A percentile compares a stretch with the other conserved stretches of the same genome.
Conservation (phyloP, 2,329 filamentous ascomycete species). For the Alternaria gaisen region DNA sequence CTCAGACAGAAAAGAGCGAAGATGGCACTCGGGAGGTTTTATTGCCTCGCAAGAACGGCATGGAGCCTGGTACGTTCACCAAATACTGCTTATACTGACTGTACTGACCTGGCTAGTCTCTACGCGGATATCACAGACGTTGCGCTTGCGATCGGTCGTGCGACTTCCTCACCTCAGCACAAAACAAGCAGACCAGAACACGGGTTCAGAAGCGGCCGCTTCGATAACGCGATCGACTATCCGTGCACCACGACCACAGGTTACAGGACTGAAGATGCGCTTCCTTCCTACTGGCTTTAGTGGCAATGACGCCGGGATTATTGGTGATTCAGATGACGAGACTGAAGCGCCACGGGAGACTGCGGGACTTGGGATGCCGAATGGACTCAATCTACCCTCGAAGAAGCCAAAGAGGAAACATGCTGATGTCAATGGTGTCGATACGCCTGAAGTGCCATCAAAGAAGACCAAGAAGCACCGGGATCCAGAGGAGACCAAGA, state of each 20-base stretch:
- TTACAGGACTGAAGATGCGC: slow-evolving; percentile 71
- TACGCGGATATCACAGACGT: slow-evolving; percentile 62
- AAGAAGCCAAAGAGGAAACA: slow-evolving; percentile 54
- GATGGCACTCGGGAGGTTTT: slow-evolving; percentile 67
- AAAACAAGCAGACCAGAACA: slow-evolving; percentile 53
- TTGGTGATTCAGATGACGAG: slow-evolving; percentile 55
- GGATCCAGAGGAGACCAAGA: slow-evolving; percentile 46
- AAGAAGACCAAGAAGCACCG: slow-evolving; percentile 54
- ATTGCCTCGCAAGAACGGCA: slow-evolving; percentile 67
- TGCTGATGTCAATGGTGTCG: slow-evolving; percentile 41
- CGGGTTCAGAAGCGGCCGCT: slow-evolving; percentile 52
- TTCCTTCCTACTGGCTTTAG: slow-evolving; percentile 72
- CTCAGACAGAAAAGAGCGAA: slow-evolving; percentile 60
- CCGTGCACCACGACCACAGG: slow-evolving; percentile 69
- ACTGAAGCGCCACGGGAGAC: slow-evolving; percentile 50
- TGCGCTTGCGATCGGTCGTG: slow-evolving; percentile 72
- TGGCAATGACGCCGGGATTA: slow-evolving; percentile 52
- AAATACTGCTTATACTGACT: background rate
- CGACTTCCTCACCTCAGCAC: slow-evolving; percentile 58
- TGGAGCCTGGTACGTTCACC: slow-evolving; percentile 61
- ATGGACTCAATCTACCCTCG: slow-evolving; percentile 32
- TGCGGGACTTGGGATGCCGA: slow-evolving; percentile 36
- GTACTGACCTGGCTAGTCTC: slow-evolving; percentile 33
- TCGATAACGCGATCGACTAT: slow-evolving; percentile 59
- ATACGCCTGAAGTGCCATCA: slow-evolving; percentile 37